Evolutionary conservation across 139 green algal species (phyloP), one percentile per base, ranked within the genome.

Genomic region (Asterochloris sp.): DNA sequence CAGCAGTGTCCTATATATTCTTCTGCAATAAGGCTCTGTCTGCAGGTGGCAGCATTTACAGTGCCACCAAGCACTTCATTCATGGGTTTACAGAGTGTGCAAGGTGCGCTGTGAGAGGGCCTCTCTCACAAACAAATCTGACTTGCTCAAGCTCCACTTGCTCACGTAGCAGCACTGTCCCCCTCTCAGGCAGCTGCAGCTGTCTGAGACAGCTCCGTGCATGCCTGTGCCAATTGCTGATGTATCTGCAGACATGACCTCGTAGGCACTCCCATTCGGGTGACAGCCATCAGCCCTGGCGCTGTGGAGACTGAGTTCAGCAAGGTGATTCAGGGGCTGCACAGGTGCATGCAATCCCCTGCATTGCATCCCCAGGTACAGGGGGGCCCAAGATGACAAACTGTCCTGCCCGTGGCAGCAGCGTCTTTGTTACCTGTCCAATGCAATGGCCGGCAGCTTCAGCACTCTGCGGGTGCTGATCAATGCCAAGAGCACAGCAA

Each of bases 231-330:
- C 92, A 0, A 82, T 96, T 83, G 94, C 92, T 61, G 90, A 78
- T 12, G 38, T 54, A 84, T 90, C 66, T 69, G 85, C 0, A 86
- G 95, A 0, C 91, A 97, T 80, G 95, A 98, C 84, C 86, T 98
- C 15, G 90, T 95, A 12, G 89, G 79, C 61, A 95, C 91, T 12
- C 75, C 90, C 83, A 87, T 97, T 24, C 83, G 92, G 1, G 92
- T 96, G 21, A 96, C 92, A 14, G 78, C 85, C 79, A 92, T 96
- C 76, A 87, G 69, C n/a, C 93, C 92, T 62, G 91, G 91, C 86
- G 91, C 91, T 19, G 94, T 94, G 8, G 86, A 93, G 62, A 98
- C 94, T 1, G 93, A 98, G 84, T 98, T 98, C 85, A 91, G 83
- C 76, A 77, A 92, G 14, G 92, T 96, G 62, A 54, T 54, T 54